Base-by-base conservation (phyloP, 1,284 basidiomycete genomes). In the Papiliotrema nemorosa region DNA sequence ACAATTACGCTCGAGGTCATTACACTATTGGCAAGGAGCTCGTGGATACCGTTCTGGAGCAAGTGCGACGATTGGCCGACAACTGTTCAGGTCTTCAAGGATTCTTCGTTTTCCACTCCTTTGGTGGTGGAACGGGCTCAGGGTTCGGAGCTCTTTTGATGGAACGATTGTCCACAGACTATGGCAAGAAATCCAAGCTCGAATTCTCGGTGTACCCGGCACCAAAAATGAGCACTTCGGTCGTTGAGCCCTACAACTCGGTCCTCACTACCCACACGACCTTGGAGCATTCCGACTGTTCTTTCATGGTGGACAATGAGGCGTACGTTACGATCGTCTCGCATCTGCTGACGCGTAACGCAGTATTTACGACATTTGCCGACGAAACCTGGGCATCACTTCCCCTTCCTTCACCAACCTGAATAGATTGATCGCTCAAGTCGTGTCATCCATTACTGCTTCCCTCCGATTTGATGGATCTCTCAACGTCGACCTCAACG, bases 41-140 rank as follows among this genome's bases (percentile, higher is more conserved):
- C 65, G 89, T 91, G 64, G 81, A 82, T 75, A 76, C 85, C 49
- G 92, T 94, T 52, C 90, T 97, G 83, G 96, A 98, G 78, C 92
- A 88, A 75, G 80, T 97, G 61, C 89, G 96, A 71, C 87, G 90
- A 66, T 85, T 98, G 59, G 90, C 94, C 52, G 96, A 98, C 78
- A 96, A 94, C 79, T 97, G 93, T 81, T 86, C 86, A 40, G 96
- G 96, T 73, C 86, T 98, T 40, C 96, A 99, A 78, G 94, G 96
- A 65, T 98, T 98, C 84, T 98, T 99, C 75, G 91, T 98, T 71
- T 98, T 98, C 85, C 96, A 98, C 81, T 98, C 96, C 40, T 97
- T 97, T 71, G 96, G 96, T 73, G 96, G 96, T 76, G 96, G 96
- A 77, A 98, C 94, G 65, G 96, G 96, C 70, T 98, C 96, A 58